Evolutionary conservation across 108 stramenopile genomes (phyloP).

Genomic region (Pseudonitzschia multiseries): DNA sequence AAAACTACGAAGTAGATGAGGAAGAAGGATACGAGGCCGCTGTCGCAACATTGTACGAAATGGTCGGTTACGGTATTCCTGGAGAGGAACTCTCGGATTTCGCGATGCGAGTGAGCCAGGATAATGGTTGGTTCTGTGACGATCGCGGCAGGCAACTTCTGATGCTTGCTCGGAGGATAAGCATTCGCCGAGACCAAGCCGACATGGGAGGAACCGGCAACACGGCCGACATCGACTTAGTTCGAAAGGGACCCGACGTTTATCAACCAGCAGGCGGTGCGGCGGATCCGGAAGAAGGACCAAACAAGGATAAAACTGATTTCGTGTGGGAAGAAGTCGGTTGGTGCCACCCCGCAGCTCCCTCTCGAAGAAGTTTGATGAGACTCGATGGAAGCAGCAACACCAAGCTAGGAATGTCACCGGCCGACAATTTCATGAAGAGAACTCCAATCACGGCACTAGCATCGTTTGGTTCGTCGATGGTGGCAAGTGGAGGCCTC

Average conservation of each 20-base stretch:
- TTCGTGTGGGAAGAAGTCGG: conserved; percentile 56
- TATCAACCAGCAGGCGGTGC: conserved; percentile 8
- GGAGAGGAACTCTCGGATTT: conserved; percentile 81
- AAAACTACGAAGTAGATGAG: background rate
- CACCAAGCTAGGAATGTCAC: background rate
- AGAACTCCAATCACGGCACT: conserved; percentile 74
- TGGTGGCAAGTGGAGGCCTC: conserved; percentile 79
- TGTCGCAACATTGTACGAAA: conserved; percentile 87
- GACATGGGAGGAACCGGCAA: conserved; percentile 37
- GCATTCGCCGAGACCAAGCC: conserved; percentile 69
- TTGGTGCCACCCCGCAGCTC: conserved; percentile 69
- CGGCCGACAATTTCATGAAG: conserved; percentile 41
- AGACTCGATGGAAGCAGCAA: background rate
- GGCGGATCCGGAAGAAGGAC: background rate
- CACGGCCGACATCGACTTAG: conserved; percentile 50
- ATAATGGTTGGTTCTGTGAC: conserved; percentile 70
- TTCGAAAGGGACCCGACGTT: conserved; percentile 31
- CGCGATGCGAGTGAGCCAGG: conserved; percentile 62
- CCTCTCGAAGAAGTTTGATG: conserved; percentile 13
- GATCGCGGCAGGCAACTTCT: conserved; percentile 77
- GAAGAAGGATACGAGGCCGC: conserved; percentile 73
- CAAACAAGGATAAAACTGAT: conserved; percentile 16
- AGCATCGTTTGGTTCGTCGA: conserved; percentile 69
- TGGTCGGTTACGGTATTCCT: conserved; percentile 84
- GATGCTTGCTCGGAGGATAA: conserved; percentile 70